Conservation (phyloP, 1,139 yeast species). For the Saccharomyces hybrid region DNA sequence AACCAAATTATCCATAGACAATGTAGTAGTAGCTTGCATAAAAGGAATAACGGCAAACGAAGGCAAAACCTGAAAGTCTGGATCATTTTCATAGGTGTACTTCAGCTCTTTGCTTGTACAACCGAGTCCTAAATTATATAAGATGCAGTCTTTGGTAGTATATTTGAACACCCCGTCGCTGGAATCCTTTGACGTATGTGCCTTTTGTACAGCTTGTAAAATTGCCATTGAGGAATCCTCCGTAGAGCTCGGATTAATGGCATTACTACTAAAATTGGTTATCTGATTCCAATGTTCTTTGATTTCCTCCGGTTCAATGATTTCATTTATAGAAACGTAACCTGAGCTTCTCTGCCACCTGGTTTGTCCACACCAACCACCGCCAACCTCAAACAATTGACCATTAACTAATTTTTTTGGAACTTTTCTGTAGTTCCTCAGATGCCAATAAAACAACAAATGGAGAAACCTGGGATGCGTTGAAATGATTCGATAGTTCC, state of each 20-base stretch:
- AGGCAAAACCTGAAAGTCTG: slow-evolving; percentile 83
- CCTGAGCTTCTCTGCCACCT: slow-evolving; percentile 95
- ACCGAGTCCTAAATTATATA: slow-evolving; percentile 87
- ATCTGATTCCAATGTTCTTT: slow-evolving; percentile 60
- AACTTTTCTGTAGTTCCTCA: slow-evolving; percentile 49
- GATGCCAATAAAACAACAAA: slow-evolving; percentile 69
- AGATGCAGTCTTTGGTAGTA: slow-evolving; percentile 64
- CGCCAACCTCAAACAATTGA: slow-evolving; percentile 64
- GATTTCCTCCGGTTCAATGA: slow-evolving; percentile 60
- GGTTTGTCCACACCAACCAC: slow-evolving; percentile 93
- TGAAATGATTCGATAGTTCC: slow-evolving; percentile 72
- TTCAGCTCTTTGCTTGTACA: slow-evolving; percentile 71
- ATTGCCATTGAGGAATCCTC: slow-evolving; percentile 77
- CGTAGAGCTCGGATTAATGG: slow-evolving; percentile 48
- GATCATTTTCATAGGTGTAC: slow-evolving; percentile 70
- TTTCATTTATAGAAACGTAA: slow-evolving; percentile 51
- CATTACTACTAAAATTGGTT: slow-evolving; percentile 50
- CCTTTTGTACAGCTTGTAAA: slow-evolving; percentile 54
- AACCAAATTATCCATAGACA: slow-evolving; percentile 51
- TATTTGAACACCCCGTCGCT: slow-evolving; percentile 38
- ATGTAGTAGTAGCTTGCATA: slow-evolving; percentile 47
- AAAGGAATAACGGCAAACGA: slow-evolving; percentile 85
- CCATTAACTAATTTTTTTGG: slow-evolving; percentile 41
- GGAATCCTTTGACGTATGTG: slow-evolving; percentile 41
- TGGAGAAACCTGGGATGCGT: slow-evolving; percentile 89